Evolutionary conservation across 257 asterid genomes (phyloP).

Genomic region (Penstemon newberryi): DNA sequence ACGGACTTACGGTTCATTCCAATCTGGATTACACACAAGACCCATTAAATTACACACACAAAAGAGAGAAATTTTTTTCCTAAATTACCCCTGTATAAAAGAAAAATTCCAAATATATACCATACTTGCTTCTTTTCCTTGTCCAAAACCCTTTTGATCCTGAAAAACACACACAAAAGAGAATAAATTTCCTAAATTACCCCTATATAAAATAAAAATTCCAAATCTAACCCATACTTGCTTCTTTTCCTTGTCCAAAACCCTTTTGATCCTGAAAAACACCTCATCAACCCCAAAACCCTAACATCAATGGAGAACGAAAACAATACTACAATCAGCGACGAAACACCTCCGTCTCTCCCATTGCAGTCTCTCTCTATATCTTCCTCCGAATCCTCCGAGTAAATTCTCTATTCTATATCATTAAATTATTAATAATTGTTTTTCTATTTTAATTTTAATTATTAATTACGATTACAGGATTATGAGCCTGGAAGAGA

Average conservation of each 20-base stretch:
- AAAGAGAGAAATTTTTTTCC: too few species aligned
- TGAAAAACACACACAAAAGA: neutral
- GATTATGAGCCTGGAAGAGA: slow-evolving; percentile 57
- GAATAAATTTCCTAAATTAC: neutral
- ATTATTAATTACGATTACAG: slow-evolving; percentile 25
- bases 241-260: neutral
- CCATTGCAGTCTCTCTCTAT: slow-evolving; percentile 32
- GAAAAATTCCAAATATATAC: too few species aligned
- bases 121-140: too few species aligned
- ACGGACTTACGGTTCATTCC: too few species aligned
- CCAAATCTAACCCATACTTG: neutral
- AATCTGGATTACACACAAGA: too few species aligned
- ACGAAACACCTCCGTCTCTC: slow-evolving; percentile 26
- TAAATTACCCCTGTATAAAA: too few species aligned
- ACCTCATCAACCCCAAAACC: neutral
- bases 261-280: neutral
- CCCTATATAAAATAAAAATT: neutral
- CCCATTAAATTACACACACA: too few species aligned
- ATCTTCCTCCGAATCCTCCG: slow-evolving; percentile 23
- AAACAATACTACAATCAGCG: slow-evolving; percentile 11
- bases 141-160: neutral
- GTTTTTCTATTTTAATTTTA: neutral
- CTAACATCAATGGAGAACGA: slow-evolving; percentile 31
- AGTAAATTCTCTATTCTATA: slow-evolving; percentile 17
- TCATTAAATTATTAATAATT: neutral